Conservation (phyloP, 805 yeast genomes). For the Cyberlindnera maclurae region DNA sequence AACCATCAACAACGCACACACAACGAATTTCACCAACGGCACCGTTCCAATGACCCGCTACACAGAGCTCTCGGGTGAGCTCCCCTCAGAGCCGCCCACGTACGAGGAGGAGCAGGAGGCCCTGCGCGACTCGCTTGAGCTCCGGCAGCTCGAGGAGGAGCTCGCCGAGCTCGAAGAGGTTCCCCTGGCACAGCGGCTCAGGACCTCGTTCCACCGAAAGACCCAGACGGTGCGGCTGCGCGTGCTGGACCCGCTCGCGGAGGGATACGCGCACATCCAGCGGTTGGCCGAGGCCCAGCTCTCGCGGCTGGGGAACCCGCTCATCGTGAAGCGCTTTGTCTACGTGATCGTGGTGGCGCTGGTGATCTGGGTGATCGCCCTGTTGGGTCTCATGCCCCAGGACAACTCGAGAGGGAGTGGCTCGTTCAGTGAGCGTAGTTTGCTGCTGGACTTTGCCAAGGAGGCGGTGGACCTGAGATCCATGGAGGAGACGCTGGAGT, state of each 20-base stretch:
- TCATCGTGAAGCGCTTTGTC: constrained; percentile 69
- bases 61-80: no score
- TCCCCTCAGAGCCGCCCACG: not conserved
- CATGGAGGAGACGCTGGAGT: constrained; percentile 22
- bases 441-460: constrained; percentile 42
- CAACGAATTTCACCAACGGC: no score
- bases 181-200: constrained; percentile 5
- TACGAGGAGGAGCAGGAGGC: not conserved
- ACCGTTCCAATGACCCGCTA: no score
- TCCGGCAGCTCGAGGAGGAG: no score
- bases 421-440: constrained; percentile 54
- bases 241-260: constrained; percentile 44
- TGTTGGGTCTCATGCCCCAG: constrained; percentile 47
- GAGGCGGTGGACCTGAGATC: constrained; percentile 43
- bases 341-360: constrained; percentile 62
- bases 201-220: not conserved
- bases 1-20: no score
- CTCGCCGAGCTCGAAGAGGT: not conserved
- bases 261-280: constrained; percentile 25
- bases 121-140: no score
- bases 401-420: constrained; percentile 38
- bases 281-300: constrained; percentile 50
- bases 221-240: constrained; percentile 6
- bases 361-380: constrained; percentile 49
- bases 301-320: constrained; percentile 73